Conservation (phyloP, 192 early-diverging fungal genomes). For the Coemansia sp. region DNA sequence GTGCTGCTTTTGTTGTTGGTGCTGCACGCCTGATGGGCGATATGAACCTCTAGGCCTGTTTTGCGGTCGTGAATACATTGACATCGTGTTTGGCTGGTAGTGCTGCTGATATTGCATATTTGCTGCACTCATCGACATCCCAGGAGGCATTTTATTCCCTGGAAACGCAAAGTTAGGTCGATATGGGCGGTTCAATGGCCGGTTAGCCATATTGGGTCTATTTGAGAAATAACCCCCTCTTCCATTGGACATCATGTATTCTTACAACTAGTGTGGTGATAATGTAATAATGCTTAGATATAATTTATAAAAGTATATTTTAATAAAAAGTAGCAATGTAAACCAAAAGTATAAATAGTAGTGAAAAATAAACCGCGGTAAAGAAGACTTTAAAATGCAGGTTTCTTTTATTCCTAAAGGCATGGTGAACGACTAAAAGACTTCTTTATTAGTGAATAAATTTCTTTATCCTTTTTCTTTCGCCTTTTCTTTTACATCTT, state of each 20-base stretch:
- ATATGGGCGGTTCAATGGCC: background rate
- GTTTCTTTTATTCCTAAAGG: too few species aligned
- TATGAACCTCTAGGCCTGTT: background rate
- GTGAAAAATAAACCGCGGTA: too few species aligned
- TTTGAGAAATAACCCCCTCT: background rate
- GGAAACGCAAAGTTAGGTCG: background rate
- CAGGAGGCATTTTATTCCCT: background rate
- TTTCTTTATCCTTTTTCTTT: too few species aligned
- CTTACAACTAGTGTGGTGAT: background rate
- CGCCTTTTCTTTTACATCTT: too few species aligned
- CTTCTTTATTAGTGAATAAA: too few species aligned
- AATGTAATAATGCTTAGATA: too few species aligned
- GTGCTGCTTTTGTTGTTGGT: background rate
- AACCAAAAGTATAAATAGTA: too few species aligned
- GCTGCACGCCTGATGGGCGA: background rate
- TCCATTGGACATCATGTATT: background rate
- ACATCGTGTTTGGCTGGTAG: background rate
- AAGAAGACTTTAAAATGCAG: too few species aligned
- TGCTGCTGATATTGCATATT: background rate
- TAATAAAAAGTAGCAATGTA: too few species aligned
- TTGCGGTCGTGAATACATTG: background rate
- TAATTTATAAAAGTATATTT: too few species aligned
- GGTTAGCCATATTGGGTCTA: background rate
- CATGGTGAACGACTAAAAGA: too few species aligned
- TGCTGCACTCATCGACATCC: background rate